Base-by-base conservation (phyloP, 148 eudicot genomes). In the Selenicereus undatus region DNA sequence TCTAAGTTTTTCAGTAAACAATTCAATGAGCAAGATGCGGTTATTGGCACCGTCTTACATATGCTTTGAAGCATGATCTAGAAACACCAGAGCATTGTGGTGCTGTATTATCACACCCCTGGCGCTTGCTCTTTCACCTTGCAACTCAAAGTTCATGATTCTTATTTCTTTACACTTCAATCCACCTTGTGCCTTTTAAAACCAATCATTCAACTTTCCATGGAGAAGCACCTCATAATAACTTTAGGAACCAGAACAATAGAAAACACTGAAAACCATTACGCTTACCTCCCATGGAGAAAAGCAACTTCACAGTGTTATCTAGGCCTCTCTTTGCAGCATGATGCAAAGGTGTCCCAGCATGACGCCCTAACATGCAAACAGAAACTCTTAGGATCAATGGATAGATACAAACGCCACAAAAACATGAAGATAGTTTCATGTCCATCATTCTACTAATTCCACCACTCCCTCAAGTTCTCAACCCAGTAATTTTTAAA, bases 331-430 rank as follows among this genome's bases (percentile, higher is more conserved):
- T 86, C 85, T 89, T 86, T 45, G 94, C 88, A 62, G 92, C 90
- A 88, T 89, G 91, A 85, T 89, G 94, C 73, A 91, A 87, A 26
- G 92, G 88, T 39, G 91, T 89, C 26, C 92, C 92, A 50, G 85
- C 94, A 84, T 89, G 86, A 73, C 87, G 81, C 51, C 92, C 94
- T 91, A 39, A 75, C 74, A 80, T 14, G 9, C 56, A 66, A 58
- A 73, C 11, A 26, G 17, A 43, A 70, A 60, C 65, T 22, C 18
- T 24, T 12, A 29, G 48, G 71, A 30, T 16, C 21, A 62, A 16
- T 51, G 42, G 8, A 16, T 7, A 58, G 21, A 32, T 35, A 32
- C 7, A 39, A 39, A 39, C 43, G 43, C 43, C 43, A 7, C 43
- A 39, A 4, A 39, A 32, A 4, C 7, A 39, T 39, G 43, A 32